Evolutionary conservation across 1,284 basidiomycete species (phyloP), one percentile per base, ranked within the genome.

Genomic region (Apiotrichum brassicae): DNA sequence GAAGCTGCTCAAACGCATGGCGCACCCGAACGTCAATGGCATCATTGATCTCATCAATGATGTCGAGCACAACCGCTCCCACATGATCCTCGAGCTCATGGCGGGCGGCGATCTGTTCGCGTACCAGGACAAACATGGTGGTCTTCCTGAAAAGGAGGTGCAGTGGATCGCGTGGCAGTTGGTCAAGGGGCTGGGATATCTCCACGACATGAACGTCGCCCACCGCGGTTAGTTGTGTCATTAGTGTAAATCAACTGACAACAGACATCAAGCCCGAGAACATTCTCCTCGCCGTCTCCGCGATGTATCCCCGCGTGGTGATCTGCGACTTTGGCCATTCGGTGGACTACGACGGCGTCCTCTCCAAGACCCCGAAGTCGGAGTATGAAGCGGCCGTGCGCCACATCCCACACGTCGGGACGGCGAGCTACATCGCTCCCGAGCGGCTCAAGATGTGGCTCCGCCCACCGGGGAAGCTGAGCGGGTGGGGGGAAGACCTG

Each of bases 141-240:
- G 37, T 1, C 74, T 91, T 20, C 79, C 79, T 53, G 86, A 90
- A 70, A 82, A 82, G 6, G 87, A 92, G 70, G 80, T 82, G 14
- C 87, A 87, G 71, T 92, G 85, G 65, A 81, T 89, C 51, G 84
- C 83, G 74, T 90, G 80, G 62, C 88, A 92, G 66, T 70, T 91
- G 18, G 72, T 90, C 22, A 77, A 80, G 48, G 88, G 81, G 0
- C 69, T 92, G 35, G 45, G 78, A 45, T 87, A 90, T 65, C 73
- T 92, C 25, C 88, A 92, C 63, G 76, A 81, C 37, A 79, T 77
- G 61, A 76, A 78, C 61, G 83, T 92, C 48, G 86, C 86, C 6
- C 88, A 92, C 75, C 77, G 88, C 66, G 87, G 87, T 86, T 63
- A 52, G 59, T 38, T 13, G 18, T 7, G 18, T 18, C 4, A 4